Base-by-base conservation (phyloP, 2,329 filamentous ascomycete genomes). In the Calonectria henricotiae region DNA sequence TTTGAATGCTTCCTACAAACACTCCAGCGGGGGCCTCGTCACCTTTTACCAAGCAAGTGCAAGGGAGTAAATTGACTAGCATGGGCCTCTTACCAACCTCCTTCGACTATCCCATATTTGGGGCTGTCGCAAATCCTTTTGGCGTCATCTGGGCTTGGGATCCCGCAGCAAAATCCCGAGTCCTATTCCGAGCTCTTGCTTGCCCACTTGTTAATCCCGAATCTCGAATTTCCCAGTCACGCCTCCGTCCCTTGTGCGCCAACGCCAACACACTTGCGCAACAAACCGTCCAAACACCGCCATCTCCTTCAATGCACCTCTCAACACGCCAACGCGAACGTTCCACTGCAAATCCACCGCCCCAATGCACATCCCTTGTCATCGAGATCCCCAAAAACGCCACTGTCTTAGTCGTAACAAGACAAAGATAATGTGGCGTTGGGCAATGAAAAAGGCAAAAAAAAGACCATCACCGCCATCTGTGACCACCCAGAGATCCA, bases 401-500 rank as follows among this genome's bases (percentile, higher is more conserved):
- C 51, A 55, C 51, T 55, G 32, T 55, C 51, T 55, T 37, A 20
- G 4, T 37, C 12, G 51, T n/a, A n/a, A 23, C 32, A 20, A 30
- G 23, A 20, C 20, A 15, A 55, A 20, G 51, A 55, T 17, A 27
- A 35, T 7, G 51, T 37, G 51, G 32, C 51, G 51, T 23, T 4
- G 2, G 32, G n/a, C 17, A 13, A 37, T 23, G 6, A 35, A 55
- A 55, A 37, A 54, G 27, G 27, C 30, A 55, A 55, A 55, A 55
- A 8, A 11, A 55, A 8, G 11, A n/a, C 30, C 32, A 20, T 43
- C 41, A n/a, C 6, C 41, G 41, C 41, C 5, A 43, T 41, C 17
- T 17, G 5, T 13, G 39, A 30, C 27, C 4, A 4, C 7, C 27
- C 12, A 20, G 15, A 49, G 46, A 15, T 30, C 49, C 49, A 37